A percentile compares a stretch with the other conserved stretches of the same genome.
Evolutionary conservation across 495 filamentous ascomycete genomes (phyloP).

Genomic region (Hyaloscypha variabilis): DNA sequence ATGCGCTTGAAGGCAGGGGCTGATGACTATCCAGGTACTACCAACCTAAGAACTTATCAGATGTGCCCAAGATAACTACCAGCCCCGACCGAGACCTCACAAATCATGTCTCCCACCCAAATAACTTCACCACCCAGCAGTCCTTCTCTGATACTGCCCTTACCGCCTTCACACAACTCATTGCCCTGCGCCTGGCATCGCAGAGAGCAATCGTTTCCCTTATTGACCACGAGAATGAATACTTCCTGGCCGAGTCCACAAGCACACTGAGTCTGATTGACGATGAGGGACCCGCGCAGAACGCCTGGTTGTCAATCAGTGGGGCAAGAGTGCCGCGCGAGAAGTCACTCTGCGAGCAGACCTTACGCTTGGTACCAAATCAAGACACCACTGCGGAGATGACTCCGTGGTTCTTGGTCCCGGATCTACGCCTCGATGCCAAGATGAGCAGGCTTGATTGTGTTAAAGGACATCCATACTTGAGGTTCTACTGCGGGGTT

Average conservation of each 20-base stretch:
- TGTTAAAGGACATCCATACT: conserved; percentile 31
- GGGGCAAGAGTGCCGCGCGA: conserved; percentile 15
- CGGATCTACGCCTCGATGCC: conserved; percentile 37
- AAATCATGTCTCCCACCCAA: background rate
- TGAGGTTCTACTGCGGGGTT: conserved; percentile 39
- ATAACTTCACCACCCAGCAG: conserved; percentile 14
- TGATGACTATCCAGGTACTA: conserved; percentile 16
- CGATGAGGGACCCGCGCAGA: conserved; percentile 10
- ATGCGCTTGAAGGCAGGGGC: background rate
- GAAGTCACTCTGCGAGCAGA: conserved; percentile 14
- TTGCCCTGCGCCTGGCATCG: conserved; percentile 53
- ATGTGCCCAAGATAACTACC: background rate
- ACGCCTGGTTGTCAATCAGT: conserved; percentile 22
- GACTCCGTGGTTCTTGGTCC: conserved; percentile 29
- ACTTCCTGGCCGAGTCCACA: conserved; percentile 67
- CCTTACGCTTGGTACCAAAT: conserved; percentile 16
- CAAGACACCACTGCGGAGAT: conserved; percentile 18
- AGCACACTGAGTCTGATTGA: conserved; percentile 47
- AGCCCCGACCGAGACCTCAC: background rate
- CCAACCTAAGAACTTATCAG: conserved; percentile 14
- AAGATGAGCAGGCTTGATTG: conserved; percentile 35
- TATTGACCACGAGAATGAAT: conserved; percentile 60
- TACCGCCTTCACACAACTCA: conserved; percentile 64
- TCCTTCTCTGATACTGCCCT: conserved; percentile 55
- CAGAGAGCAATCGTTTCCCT: conserved; percentile 62